phyloP scores from a whole-genome alignment of 345 rosid species.

The Eucalyptus cloeziana region DNA sequence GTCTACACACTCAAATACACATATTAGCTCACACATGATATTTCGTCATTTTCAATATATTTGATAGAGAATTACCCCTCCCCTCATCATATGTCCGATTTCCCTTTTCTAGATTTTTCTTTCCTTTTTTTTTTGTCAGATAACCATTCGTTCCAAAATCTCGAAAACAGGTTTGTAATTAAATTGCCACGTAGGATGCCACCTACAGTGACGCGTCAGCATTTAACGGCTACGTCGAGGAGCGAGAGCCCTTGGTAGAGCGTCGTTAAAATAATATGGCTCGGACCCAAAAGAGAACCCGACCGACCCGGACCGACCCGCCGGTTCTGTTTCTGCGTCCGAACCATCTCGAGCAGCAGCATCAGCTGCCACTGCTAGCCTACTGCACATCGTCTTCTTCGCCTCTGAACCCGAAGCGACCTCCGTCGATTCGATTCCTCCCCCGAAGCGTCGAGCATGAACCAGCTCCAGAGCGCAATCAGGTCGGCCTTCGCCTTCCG shows the following conservation, averaged over 20 bases:
- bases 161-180: neutral
- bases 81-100: neutral
- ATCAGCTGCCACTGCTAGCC: neutral
- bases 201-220: neutral
- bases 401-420: neutral
- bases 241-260: neutral
- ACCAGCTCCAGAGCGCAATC: conserved; percentile 17
- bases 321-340: neutral
- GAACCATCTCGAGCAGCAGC: neutral
- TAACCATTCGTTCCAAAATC: neutral
- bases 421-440: neutral
- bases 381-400: neutral
- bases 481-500: conserved; percentile 12
- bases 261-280: neutral
- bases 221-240: neutral
- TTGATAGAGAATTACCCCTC: neutral
- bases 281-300: neutral
- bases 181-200: neutral
- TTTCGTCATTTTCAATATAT: neutral
- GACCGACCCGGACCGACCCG: neutral
- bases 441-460: conserved; percentile 7
- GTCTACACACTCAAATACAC: neutral
- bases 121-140: neutral
- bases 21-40: neutral
- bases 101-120: neutral